Evolutionary conservation across 345 rosid genomes (phyloP), one percentile per base, ranked within the genome.

Genomic region (Eucalyptus dawsonii): DNA sequence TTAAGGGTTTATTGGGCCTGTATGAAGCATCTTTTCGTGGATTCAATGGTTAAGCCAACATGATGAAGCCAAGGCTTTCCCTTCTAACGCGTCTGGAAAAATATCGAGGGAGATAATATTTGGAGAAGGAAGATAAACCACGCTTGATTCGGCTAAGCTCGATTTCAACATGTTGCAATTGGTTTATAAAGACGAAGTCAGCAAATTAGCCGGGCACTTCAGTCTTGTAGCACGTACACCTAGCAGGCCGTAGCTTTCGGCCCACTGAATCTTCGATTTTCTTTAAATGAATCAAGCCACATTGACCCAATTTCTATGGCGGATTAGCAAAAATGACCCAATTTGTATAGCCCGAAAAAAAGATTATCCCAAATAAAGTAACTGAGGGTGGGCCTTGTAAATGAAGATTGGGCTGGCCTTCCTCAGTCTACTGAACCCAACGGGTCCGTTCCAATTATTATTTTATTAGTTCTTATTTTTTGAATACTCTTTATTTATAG

Each of bases 11-110:
- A 53, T 24, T 90, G 58, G 86, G 92, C 60, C 56, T 91, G 45
- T 91, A 92, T 81, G 92, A 92, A 86, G 93, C 93, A 50, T 91
- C 91, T 5, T 88, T 54, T 50, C 53, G 81, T 40, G 89, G 91
- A 19, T 14, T 88, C 40, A 12, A 50, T 53, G 89, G 89, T 45
- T 88, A 87, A 80, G 50, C 19, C 8, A 29, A 25, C 45, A 44
- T 90, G 51, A 90, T 16, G 93, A 90, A 44, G 90, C 91, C 62
- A 69, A 14, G 65, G 42, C 50, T 14, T 88, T 88, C 80, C 45
- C 91, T 21, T 50, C 53, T 21, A 91, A 56, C 16, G 17, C 27
- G 53, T 56, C 54, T 89, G 89, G 56, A 67, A 50, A 50, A 49
- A 40, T 9, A 21, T 45, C 40, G 60, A 42, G 25, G 5, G 44